Evolutionary conservation across 257 asterid species (phyloP).

Genomic region (Osmanthus fragrans): DNA sequence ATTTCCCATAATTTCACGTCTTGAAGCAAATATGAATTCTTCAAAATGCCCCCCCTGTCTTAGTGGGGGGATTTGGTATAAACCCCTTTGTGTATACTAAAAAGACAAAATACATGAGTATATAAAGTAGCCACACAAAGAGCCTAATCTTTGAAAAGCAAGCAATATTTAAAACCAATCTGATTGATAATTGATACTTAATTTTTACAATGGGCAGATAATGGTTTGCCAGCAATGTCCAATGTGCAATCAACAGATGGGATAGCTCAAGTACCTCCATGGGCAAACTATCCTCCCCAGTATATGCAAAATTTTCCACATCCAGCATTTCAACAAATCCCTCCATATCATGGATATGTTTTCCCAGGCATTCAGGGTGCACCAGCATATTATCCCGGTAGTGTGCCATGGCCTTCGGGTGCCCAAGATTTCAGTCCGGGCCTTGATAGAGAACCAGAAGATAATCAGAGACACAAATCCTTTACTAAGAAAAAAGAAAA

Average conservation of each 20-base stretch:
- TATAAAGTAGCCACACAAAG: background rate
- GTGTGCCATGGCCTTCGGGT: slow-evolving; percentile 53
- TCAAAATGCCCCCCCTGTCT: background rate
- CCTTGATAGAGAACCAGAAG: slow-evolving; percentile 34
- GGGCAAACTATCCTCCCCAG: slow-evolving; percentile 47
- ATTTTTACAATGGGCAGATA: slow-evolving; percentile 39
- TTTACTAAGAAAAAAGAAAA: slow-evolving; percentile 41
- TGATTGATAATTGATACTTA: slow-evolving; percentile 2
- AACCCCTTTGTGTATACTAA: background rate
- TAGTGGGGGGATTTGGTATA: background rate
- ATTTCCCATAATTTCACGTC: background rate
- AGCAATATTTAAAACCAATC: background rate
- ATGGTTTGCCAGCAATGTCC: slow-evolving; percentile 38
- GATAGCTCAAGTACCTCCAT: slow-evolving; percentile 47
- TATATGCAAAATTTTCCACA: slow-evolving; percentile 64
- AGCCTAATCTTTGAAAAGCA: background rate
- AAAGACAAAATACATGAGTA: background rate
- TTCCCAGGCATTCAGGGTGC: slow-evolving; percentile 59
- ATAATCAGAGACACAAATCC: slow-evolving; percentile 32
- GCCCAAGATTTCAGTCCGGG: slow-evolving; percentile 42
- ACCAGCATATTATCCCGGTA: slow-evolving; percentile 50
- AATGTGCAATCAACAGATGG: slow-evolving; percentile 50
- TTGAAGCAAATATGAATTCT: background rate
- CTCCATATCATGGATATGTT: slow-evolving; percentile 55
- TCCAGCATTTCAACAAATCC: slow-evolving; percentile 51